phyloP scores from a whole-genome alignment of 345 rosid species.

The Sapria himalayana region DNA sequence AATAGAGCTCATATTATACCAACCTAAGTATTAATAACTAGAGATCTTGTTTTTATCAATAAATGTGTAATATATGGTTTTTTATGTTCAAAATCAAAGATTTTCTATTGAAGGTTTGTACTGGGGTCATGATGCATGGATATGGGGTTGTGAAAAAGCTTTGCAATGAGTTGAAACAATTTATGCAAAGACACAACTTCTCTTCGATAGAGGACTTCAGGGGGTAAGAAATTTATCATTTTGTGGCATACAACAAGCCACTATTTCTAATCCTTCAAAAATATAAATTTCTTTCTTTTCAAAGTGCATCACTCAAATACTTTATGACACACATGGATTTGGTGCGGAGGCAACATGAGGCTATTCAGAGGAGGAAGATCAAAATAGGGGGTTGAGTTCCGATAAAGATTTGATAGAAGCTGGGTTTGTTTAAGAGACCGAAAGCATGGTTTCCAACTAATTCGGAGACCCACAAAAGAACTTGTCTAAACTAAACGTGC shows the following conservation, averaged over 20 bases:
- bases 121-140: conserved; percentile 98
- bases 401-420: conserved; percentile 97
- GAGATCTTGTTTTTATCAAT: no score
- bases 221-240: conserved; percentile 26
- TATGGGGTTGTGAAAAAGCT: conserved; percentile 78
- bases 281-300: neutral
- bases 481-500: no score
- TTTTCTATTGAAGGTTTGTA: conserved; percentile 43
- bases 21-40: no score
- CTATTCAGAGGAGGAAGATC: conserved; percentile 58
- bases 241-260: conserved; percentile 1
- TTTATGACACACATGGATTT: conserved; percentile 82
- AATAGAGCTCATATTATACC: no score
- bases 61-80: no score
- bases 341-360: conserved; percentile 68
- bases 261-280: neutral
- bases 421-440: conserved; percentile 78
- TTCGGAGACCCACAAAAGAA: conserved; percentile 6
- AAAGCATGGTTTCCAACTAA: conserved; percentile 91
- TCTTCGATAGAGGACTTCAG: conserved; percentile 70
- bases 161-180: conserved; percentile 55
- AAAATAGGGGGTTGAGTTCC: conserved; percentile 56
- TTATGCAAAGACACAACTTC: conserved; percentile 79
- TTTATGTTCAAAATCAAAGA: no score
- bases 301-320: conserved; percentile 73